phyloP scores from a whole-genome alignment of 164 flowering plant species.

The Akebia trifoliata region DNA sequence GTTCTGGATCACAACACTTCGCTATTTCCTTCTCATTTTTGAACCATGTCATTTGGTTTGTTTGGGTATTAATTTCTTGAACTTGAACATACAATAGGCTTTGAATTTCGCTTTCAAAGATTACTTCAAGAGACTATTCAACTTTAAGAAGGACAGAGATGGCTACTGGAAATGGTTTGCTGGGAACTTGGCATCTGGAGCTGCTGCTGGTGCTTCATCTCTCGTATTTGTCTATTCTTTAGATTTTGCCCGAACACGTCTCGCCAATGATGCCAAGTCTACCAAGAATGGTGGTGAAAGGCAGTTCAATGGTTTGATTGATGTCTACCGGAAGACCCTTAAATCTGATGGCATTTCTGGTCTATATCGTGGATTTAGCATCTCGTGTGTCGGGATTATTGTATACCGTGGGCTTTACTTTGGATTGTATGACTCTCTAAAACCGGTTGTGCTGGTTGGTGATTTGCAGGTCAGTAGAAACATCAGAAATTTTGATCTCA shows the following conservation, averaged over 20 bases:
- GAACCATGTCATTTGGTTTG: no score
- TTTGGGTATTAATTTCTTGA: no score
- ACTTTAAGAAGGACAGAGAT: constrained; percentile 1
- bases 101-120: background rate
- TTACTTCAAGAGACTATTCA: background rate
- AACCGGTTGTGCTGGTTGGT: no score
- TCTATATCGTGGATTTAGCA: background rate
- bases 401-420: background rate
- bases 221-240: background rate
- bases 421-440: constrained; percentile 3
- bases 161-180: constrained; percentile 5
- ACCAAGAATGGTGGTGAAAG: no score
- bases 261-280: no score
- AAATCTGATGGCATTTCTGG: background rate
- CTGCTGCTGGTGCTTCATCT: constrained; percentile 5
- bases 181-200: background rate
- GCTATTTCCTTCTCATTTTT: no score
- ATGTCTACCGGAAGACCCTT: background rate
- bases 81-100: no score
- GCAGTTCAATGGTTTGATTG: no score
- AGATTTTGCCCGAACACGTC: constrained; percentile 1
- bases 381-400: background rate
- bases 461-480: no score
- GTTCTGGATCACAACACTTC: no score
- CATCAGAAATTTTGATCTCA: no score